Base-by-base conservation (phyloP, 164 flowering plant species). In the Echeveria elegans region DNA sequence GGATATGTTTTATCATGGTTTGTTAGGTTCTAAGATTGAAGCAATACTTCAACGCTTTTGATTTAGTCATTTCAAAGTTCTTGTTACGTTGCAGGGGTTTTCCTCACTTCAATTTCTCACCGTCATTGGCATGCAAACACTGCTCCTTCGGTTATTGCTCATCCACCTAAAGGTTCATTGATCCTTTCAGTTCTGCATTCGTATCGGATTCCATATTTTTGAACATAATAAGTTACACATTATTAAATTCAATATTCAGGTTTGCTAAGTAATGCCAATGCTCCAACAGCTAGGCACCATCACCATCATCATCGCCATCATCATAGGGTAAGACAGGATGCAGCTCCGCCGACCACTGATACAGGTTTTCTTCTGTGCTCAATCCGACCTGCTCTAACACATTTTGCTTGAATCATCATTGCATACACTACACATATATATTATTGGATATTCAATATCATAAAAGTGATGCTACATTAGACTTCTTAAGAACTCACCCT, bases 291-390 rank as follows among this genome's bases (percentile, higher is more conserved):
- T 12, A 78, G 77, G 62, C 84, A 72, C 67, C 88, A 66, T 72
- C 82, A 65, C 66, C 74, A 43, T 16, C 47, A 43, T 2, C 47
- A 43, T 70, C 87, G 69, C 66, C 71, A 52, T 45, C 70, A 37
- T 65, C 74, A 31, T 61, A 66, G 23, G 63, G 45, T 7, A 67
- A 76, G 64, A 71, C 74, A 70, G 30, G 76, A 34, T 75, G 85
- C 71, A 6, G 70, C 71, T 47, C 75, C 94, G 58, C 90, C 90
- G 31, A 58, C 86, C 58, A 85, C 92, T 50, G 73, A 43, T 18
- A 43, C 47, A 43, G 47, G 47, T 43, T 12, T 43, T 43, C 10
- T 43, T 11, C 18, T 11, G 18, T 43, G 14, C 45, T 40, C 47
- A 43, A 4, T 38, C 41, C 12, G 41, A 38, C 12, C 12, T 38